These are phyloP conservation scores for Lactarius indigo DNA, from an alignment of 768 basidiomycete species.

Conservation along the genomic window DNA sequence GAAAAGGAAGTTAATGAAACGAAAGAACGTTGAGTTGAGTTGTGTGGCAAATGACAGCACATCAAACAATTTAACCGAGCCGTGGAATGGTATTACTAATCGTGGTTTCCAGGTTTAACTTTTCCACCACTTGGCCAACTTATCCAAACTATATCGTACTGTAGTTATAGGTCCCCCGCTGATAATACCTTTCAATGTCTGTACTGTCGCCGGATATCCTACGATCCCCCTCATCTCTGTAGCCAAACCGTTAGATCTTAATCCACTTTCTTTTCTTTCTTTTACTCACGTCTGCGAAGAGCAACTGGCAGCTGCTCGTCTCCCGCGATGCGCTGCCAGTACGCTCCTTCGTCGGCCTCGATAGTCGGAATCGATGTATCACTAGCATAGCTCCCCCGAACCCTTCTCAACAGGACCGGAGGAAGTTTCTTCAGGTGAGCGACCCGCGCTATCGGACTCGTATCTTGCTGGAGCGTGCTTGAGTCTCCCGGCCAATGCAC, in stretches of 20 bases:
- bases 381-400: constrained; percentile 49
- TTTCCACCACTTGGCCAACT: constrained; percentile 83
- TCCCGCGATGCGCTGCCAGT: constrained; percentile 70
- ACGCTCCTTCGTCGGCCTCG: constrained; percentile 68
- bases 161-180: constrained; percentile 82
- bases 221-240: constrained; percentile 78
- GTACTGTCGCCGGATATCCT: constrained; percentile 76
- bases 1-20: constrained; percentile 19
- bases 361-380: constrained; percentile 36
- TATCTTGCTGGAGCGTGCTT: constrained; percentile 69
- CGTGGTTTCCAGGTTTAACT: constrained; percentile 23
- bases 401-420: constrained; percentile 52
- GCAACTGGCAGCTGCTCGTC: constrained; percentile 54
- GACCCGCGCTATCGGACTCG: constrained; percentile 58
- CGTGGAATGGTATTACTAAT: constrained; percentile 5
- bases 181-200: constrained; percentile 81
- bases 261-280: not conserved
- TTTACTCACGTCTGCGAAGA: constrained; percentile 47
- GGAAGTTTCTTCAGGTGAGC: constrained; percentile 80
- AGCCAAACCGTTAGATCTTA: constrained; percentile 5
- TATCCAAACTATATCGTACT: constrained; percentile 65
- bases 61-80: not conserved
- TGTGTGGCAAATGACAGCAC: not conserved
- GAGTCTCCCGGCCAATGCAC: constrained; percentile 63
- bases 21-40: not conserved